Evolutionary conservation across 176 grass and related monocot species (phyloP).

Genomic region (Pontederia paniculata): DNA sequence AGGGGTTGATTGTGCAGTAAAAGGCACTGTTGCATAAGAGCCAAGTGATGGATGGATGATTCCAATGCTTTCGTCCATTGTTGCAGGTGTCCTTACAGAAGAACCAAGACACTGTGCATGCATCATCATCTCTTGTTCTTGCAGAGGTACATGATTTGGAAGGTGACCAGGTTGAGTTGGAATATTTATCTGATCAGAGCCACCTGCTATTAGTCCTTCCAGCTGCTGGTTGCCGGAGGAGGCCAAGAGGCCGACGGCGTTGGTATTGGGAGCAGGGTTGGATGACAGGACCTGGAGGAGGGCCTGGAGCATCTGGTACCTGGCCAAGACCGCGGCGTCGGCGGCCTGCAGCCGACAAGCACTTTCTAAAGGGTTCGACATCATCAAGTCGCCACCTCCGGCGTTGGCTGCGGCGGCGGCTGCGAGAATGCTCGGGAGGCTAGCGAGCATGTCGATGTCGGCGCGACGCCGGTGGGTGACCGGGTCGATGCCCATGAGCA

Average conservation of each 20-base stretch:
- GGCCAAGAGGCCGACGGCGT: too few species aligned
- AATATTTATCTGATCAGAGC: too few species aligned
- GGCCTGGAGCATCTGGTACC: background rate
- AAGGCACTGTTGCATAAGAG: background rate
- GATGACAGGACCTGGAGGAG: background rate
- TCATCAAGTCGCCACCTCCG: constrained; percentile 33
- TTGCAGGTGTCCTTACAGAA: too few species aligned
- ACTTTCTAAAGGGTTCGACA: constrained; percentile 17
- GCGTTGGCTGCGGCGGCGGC: constrained; percentile 29
- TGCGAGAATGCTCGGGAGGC: constrained; percentile 12
- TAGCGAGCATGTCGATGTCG: background rate
- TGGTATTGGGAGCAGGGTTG: background rate
- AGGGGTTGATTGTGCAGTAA: too few species aligned
- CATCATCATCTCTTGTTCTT: too few species aligned
- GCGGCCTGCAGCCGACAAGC: background rate
- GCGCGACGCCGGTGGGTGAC: constrained; percentile 37
- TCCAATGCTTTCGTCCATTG: too few species aligned
- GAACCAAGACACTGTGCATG: too few species aligned
- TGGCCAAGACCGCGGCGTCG: background rate
- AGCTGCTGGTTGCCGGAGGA: too few species aligned
- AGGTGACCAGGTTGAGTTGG: too few species aligned
- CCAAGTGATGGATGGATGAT: background rate
- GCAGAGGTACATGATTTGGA: too few species aligned
- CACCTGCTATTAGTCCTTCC: too few species aligned
- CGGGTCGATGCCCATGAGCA: constrained; percentile 40